Evolutionary conservation across 148 eudicot genomes (phyloP).

Genomic region (Salicornia ramosissima): DNA sequence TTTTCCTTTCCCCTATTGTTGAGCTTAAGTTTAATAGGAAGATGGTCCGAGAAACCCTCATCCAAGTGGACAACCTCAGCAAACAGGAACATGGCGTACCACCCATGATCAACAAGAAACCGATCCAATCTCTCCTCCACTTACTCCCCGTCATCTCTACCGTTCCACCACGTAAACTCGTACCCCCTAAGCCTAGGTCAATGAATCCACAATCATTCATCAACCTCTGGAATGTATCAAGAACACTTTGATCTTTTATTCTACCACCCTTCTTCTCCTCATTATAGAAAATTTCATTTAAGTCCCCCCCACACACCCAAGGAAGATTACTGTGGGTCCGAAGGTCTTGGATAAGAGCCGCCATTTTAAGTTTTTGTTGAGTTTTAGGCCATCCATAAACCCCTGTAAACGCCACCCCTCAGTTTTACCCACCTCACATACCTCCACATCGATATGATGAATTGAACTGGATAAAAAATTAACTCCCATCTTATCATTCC

Average conservation of each 20-base stretch:
- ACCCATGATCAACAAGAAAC: neutral
- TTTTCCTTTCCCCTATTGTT: too few species aligned
- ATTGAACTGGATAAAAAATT: neutral
- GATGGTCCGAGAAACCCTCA: neutral
- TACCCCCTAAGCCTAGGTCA: neutral
- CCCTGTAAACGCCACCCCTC: neutral
- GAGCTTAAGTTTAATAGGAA: neutral
- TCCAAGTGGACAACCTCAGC: neutral
- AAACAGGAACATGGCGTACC: neutral
- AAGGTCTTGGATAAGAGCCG: neutral
- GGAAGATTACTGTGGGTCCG: too few species aligned
- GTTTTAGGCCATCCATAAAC: neutral
- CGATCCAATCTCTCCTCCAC: slow-evolving; percentile 1
- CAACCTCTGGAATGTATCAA: neutral
- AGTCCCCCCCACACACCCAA: neutral
- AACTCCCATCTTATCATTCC: neutral
- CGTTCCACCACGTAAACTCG: neutral
- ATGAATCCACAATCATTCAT: neutral
- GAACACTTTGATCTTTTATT: neutral
- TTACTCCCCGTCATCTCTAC: neutral
- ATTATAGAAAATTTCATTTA: slow-evolving; percentile 6
- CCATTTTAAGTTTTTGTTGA: too few species aligned
- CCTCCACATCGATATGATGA: neutral
- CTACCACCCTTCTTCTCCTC: neutral
- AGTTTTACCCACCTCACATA: neutral